These are phyloP conservation scores for Delitschia confertaspora DNA, from an alignment of 495 filamentous ascomycete genomes.

Conservation along the genomic window DNA sequence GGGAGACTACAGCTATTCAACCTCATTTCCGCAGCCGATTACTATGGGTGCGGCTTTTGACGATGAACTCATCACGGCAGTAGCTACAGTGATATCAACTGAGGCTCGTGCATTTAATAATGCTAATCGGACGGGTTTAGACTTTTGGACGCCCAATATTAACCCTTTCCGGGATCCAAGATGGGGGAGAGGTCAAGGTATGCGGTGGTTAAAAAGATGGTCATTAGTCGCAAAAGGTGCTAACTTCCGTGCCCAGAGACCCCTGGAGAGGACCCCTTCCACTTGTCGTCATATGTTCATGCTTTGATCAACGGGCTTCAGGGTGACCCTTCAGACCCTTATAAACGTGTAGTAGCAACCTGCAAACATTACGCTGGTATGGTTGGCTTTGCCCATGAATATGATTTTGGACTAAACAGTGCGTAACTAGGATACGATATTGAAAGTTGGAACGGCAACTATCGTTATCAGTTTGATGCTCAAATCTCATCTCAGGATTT, in stretches of 20 bases:
- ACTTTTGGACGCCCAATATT: slow-evolving; percentile 62
- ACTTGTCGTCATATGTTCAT: slow-evolving; percentile 48
- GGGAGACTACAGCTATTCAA: slow-evolving; percentile 49
- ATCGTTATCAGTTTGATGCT: slow-evolving; percentile 48
- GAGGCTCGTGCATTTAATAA: slow-evolving; percentile 65
- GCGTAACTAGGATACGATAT: slow-evolving; percentile 46
- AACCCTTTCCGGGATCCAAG: slow-evolving; percentile 52
- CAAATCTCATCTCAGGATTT: slow-evolving; percentile 48
- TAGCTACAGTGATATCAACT: slow-evolving; percentile 50
- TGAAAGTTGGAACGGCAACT: slow-evolving; percentile 49
- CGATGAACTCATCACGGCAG: slow-evolving; percentile 48
- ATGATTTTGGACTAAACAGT: not conserved
- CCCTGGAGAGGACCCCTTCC: slow-evolving; percentile 53
- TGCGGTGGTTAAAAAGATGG: not conserved
- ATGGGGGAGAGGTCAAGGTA: slow-evolving; percentile 29
- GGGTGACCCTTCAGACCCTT: slow-evolving; percentile 40
- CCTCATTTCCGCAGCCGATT: slow-evolving; percentile 55
- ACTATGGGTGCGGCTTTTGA: slow-evolving; percentile 53
- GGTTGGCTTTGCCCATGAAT: not conserved
- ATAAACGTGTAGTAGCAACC: slow-evolving; percentile 51
- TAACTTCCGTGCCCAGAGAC: slow-evolving; percentile 38
- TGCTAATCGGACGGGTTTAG: slow-evolving; percentile 45
- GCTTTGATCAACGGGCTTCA: slow-evolving; percentile 54
- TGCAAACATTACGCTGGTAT: slow-evolving; percentile 54
- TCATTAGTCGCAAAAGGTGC: not conserved